These are phyloP conservation scores for Lichtheimia corymbifera DNA, from an alignment of 371 early-diverging fungal genomes.

Conservation along the genomic window DNA sequence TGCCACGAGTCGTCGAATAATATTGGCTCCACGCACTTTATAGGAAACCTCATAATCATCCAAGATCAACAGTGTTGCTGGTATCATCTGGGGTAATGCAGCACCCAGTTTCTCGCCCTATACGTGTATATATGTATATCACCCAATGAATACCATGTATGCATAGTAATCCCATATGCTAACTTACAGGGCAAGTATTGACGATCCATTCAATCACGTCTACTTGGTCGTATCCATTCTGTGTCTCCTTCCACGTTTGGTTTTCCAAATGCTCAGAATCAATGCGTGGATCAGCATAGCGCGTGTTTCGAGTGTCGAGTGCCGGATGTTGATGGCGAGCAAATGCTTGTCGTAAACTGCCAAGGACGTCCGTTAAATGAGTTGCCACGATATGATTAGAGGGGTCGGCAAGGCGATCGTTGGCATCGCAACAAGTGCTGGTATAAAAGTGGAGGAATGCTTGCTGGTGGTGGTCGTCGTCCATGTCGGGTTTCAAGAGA, in stretches of 20 bases:
- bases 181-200: conserved; percentile 23
- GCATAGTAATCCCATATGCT: background rate
- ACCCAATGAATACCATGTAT: background rate
- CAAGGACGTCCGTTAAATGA: conserved; percentile 4
- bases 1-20: conserved; percentile 26
- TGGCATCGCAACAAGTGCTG: background rate
- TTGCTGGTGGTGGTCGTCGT: background rate
- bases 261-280: conserved; percentile 23
- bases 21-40: conserved; percentile 26
- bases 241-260: conserved; percentile 30
- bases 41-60: conserved; percentile 39
- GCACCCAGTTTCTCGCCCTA: background rate
- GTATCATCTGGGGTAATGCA: conserved; percentile 22
- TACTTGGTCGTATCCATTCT: conserved; percentile 17
- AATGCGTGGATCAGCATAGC: conserved; percentile 23
- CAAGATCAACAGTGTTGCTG: conserved; percentile 32
- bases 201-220: conserved; percentile 28
- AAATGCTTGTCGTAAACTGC: conserved; percentile 5
- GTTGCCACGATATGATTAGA: background rate
- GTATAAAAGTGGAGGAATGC: conserved; percentile 3
- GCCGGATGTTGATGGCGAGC: conserved; percentile 11
- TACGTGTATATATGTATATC: background rate
- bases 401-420: background rate
- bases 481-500: too few relatives aligned
- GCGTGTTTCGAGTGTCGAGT: background rate